phyloP scores from a whole-genome alignment of 805 yeast genomes.

The Suhomyces vadensis region DNA sequence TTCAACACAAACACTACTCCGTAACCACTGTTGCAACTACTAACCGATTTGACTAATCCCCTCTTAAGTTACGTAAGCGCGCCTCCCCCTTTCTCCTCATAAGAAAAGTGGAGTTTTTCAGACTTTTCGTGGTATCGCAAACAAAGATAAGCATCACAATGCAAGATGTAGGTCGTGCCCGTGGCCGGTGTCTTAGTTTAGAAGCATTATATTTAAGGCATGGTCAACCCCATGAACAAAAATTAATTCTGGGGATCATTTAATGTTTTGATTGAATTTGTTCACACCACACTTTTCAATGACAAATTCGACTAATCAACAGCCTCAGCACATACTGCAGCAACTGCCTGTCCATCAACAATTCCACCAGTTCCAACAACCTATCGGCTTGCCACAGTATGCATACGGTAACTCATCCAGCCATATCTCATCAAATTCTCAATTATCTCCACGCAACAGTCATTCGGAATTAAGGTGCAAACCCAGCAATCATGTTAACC shows the following conservation, averaged over 20 bases:
- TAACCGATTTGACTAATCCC: not conserved
- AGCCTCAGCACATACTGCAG: slow-evolving; percentile 2
- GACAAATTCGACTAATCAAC: slow-evolving; percentile 3
- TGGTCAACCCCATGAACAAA: slow-evolving; percentile 2
- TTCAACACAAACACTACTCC: not conserved
- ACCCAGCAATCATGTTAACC: not conserved
- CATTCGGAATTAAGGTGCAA: slow-evolving; percentile 3
- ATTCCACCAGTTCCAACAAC: slow-evolving; percentile 5
- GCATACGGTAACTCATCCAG: not conserved
- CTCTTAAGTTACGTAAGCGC: slow-evolving; percentile 3
- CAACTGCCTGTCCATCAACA: slow-evolving; percentile 7
- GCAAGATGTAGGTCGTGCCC: slow-evolving; percentile 3
- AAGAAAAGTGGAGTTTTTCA: slow-evolving; percentile 1
- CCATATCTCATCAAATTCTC: not conserved
- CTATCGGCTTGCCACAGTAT: slow-evolving; percentile 2
- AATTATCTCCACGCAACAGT: slow-evolving; percentile 5
- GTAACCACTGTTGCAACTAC: slow-evolving; percentile 1
- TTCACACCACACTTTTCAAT: not conserved
- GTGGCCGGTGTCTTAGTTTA: not conserved
- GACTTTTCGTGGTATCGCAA: slow-evolving; percentile 3
- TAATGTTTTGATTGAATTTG: not conserved
- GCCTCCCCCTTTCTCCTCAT: slow-evolving; percentile 5
- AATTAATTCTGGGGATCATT: too few species aligned
- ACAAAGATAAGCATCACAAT: slow-evolving; percentile 4
- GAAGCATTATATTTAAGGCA: not conserved